Conservation (phyloP, 1,284 basidiomycete genomes). For the Wallemia mellicola region DNA sequence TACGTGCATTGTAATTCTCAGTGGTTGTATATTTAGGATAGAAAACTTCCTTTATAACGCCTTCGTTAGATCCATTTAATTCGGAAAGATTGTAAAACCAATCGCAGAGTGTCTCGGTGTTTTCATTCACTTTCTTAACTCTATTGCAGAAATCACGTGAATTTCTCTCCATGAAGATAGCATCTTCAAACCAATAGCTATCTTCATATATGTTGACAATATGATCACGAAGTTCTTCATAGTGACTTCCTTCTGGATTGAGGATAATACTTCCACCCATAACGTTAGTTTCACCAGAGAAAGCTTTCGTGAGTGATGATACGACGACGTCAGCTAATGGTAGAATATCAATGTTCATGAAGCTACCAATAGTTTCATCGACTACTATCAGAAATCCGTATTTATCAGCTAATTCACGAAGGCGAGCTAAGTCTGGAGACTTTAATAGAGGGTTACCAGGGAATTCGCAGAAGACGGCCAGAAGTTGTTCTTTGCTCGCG, state of each 20-base stretch:
- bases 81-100: constrained; percentile 35
- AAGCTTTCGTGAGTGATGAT: constrained; percentile 77
- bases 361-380: constrained; percentile 91
- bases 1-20: constrained; percentile 37
- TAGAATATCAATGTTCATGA: constrained; percentile 76
- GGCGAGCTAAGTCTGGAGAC: constrained; percentile 43
- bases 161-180: constrained; percentile 90
- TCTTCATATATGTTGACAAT: constrained; percentile 48
- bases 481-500: constrained; percentile 16
- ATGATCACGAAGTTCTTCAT: constrained; percentile 29
- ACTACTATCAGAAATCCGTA: constrained; percentile 67
- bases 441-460: constrained; percentile 80
- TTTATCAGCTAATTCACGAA: constrained; percentile 56
- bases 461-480: constrained; percentile 38
- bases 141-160: constrained; percentile 67
- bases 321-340: constrained; percentile 78
- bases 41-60: constrained; percentile 50
- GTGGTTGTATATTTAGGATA: constrained; percentile 63
- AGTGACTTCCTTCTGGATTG: constrained; percentile 46
- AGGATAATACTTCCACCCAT: constrained; percentile 87
- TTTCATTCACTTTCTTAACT: constrained; percentile 45
- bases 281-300: constrained; percentile 79
- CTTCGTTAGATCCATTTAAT: constrained; percentile 5
- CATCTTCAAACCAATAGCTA: constrained; percentile 66
- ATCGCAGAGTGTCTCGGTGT: constrained; percentile 52